Percentiles rank a stretch among this genome's conserved stretches.
These are phyloP conservation scores for Raddia guianensis DNA, from an alignment of 176 grass and related monocot genomes.

Conservation along the genomic window DNA sequence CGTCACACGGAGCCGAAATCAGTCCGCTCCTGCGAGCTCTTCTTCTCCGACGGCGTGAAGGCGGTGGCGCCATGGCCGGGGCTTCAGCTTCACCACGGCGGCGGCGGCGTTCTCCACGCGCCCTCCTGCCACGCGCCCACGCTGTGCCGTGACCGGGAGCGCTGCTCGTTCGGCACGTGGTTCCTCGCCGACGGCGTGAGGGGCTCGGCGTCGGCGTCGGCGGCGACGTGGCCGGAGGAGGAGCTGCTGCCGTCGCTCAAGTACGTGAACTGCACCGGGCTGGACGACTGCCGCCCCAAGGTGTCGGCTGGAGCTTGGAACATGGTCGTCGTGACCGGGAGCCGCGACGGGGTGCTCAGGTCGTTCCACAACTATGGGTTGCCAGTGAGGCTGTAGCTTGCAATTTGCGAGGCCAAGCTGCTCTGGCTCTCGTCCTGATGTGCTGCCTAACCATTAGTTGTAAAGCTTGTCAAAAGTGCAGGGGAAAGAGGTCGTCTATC, in stretches of 20 bases:
- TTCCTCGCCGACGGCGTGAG: slow-evolving; percentile 46
- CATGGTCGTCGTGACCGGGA: slow-evolving; percentile 58
- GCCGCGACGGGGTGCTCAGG: slow-evolving; percentile 63
- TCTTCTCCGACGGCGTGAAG: slow-evolving; percentile 55
- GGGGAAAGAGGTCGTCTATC: too few relatives aligned
- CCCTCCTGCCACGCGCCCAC: slow-evolving; percentile 1
- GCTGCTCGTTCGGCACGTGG: slow-evolving; percentile 56
- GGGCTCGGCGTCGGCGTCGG: neutral
- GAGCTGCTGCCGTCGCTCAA: slow-evolving; percentile 41
- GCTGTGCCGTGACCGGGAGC: slow-evolving; percentile 39
- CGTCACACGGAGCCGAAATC: slow-evolving; percentile 20
- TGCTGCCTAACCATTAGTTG: neutral
- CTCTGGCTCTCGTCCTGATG: neutral
- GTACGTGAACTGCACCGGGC: neutral
- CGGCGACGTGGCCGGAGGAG: slow-evolving; percentile 80
- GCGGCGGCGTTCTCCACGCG: neutral
- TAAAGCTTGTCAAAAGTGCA: neutral
- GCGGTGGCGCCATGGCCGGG: slow-evolving; percentile 63
- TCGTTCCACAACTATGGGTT: slow-evolving; percentile 90
- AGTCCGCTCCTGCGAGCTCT: slow-evolving; percentile 57
- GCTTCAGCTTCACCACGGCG: too few relatives aligned
- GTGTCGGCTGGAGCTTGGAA: slow-evolving; percentile 54
- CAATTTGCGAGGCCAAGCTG: neutral
- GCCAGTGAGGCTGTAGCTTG: slow-evolving; percentile 58
- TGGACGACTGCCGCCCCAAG: slow-evolving; percentile 1